Conservation (phyloP, 306 rosid species). For the Fragaria ananassa region DNA sequence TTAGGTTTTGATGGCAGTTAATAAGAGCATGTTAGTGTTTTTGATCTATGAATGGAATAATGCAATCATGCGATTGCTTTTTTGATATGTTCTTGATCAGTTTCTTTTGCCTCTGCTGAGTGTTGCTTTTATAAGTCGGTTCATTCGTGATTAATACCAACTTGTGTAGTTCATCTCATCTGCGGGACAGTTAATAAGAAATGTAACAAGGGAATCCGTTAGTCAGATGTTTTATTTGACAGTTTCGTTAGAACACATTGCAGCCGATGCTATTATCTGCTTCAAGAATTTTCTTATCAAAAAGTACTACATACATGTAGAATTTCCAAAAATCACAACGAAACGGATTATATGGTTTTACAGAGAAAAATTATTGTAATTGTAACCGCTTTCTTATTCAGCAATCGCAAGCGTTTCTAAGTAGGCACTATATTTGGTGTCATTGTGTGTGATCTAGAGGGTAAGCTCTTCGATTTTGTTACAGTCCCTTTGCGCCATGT, state of each 20-base stretch:
- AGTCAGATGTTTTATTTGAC: neutral
- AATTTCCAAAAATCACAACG: neutral
- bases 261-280: neutral
- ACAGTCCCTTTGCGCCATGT: slow-evolving; percentile 51
- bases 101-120: slow-evolving; percentile 8
- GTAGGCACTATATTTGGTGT: neutral
- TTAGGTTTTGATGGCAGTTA: slow-evolving; percentile 36
- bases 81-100: slow-evolving; percentile 1
- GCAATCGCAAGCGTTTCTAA: neutral
- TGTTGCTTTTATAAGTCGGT: slow-evolving; percentile 6
- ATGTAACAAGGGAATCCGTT: neutral
- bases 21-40: slow-evolving; percentile 47
- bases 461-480: slow-evolving; percentile 11
- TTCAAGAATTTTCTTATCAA: neutral
- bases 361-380: neutral
- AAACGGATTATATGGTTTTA: neutral
- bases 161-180: neutral
- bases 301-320: neutral
- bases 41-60: slow-evolving; percentile 25
- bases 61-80: slow-evolving; percentile 3
- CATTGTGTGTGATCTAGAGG: neutral
- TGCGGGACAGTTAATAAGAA: neutral
- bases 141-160: neutral
- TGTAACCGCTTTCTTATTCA: neutral
- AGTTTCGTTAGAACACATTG: neutral